Percentiles rank a stretch among this genome's conserved stretches.
phyloP scores from a whole-genome alignment of 768 basidiomycete species.

The Termitomyces sp. region DNA sequence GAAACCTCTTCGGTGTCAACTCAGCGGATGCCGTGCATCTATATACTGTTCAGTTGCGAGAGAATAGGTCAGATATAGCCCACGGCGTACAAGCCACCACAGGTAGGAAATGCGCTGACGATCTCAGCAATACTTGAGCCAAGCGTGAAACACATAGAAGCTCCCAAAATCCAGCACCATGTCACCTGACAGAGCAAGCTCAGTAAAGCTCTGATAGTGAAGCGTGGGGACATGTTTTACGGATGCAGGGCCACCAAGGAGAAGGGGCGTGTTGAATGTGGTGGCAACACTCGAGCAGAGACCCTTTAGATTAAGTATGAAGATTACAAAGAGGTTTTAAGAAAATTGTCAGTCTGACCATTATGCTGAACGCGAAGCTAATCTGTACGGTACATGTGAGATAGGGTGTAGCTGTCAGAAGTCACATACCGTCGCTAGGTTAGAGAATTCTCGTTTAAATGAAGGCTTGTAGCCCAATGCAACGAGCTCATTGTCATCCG shows the following conservation, averaged over 20 bases:
- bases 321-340: background rate
- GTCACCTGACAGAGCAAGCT: conserved; percentile 31
- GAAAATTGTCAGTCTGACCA: conserved; percentile 31
- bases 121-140: conserved; percentile 73
- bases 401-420: background rate
- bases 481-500: conserved; percentile 61
- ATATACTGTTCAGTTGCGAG: background rate
- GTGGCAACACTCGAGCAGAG: conserved; percentile 74
- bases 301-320: conserved; percentile 31
- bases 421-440: conserved; percentile 61
- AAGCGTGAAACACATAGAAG: conserved; percentile 68
- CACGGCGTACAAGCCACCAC: conserved; percentile 58
- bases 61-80: background rate
- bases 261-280: conserved; percentile 70
- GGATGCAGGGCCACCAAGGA: conserved; percentile 64
- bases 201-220: background rate
- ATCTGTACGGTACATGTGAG: conserved; percentile 33
- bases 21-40: conserved; percentile 83
- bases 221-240: conserved; percentile 26
- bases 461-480: conserved; percentile 71
- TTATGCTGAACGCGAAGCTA: conserved; percentile 74
- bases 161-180: conserved; percentile 75
- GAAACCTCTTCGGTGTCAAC: conserved; percentile 56
- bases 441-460: conserved; percentile 82
- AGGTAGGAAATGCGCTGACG: conserved; percentile 70